These are phyloP conservation scores for Neurospora sp. DNA, from an alignment of 495 filamentous ascomycete species.

Conservation along the genomic window DNA sequence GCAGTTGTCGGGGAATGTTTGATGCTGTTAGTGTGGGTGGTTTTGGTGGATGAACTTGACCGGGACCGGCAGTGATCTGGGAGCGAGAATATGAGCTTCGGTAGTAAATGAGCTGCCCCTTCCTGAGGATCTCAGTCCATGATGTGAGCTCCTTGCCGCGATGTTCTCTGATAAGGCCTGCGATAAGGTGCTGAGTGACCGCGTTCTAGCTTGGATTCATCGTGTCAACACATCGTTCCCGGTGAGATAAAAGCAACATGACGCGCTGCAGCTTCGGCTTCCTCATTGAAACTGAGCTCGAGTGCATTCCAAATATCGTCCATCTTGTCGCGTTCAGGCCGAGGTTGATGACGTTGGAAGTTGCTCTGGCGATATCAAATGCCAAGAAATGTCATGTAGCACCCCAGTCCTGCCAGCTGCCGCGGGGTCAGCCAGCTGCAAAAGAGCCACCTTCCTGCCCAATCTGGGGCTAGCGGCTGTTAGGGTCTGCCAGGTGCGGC, in stretches of 20 bases:
- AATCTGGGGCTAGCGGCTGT: conserved; percentile 16
- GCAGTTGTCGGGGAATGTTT: conserved; percentile 34
- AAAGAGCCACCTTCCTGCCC: neutral
- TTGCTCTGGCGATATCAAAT: neutral
- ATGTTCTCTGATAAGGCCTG: neutral
- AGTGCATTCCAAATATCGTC: neutral
- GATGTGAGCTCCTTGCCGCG: neutral
- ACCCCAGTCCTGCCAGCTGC: neutral
- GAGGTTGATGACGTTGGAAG: neutral
- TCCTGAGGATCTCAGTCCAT: neutral
- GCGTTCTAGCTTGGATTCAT: neutral
- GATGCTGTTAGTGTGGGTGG: neutral
- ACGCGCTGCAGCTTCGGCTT: neutral
- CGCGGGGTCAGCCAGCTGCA: conserved; percentile 8
- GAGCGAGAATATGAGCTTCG: neutral
- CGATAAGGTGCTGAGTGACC: neutral
- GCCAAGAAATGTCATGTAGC: neutral
- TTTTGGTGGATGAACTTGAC: neutral
- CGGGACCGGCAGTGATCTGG: neutral
- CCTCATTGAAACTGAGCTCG: neutral
- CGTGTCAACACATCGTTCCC: neutral
- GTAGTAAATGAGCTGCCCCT: neutral
- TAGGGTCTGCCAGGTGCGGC: conserved; percentile 18
- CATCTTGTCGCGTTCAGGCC: neutral
- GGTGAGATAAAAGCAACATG: neutral